Evolutionary conservation across 306 rosid species (phyloP).

Genomic region (Lathyrus aphaca): DNA sequence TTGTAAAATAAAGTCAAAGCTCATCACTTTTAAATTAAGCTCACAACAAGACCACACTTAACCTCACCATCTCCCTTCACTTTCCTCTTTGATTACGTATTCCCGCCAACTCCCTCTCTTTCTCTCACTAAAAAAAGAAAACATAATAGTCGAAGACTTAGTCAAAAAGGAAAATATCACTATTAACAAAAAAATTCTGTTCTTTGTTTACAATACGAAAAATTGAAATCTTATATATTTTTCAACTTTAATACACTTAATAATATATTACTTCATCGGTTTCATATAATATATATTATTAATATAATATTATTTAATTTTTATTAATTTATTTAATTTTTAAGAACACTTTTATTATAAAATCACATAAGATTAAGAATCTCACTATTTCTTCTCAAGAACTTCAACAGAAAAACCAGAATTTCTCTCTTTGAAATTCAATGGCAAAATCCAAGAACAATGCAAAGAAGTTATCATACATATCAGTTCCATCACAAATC

Average conservation of each 20-base stretch:
- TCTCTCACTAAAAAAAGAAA: neutral
- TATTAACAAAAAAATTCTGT: too few relatives aligned
- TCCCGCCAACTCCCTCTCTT: too few relatives aligned
- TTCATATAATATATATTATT: too few relatives aligned
- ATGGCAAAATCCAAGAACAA: conserved; percentile 79
- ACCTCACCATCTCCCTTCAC: neutral
- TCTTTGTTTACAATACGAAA: too few relatives aligned
- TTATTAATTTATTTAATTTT: neutral
- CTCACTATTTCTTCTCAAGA: conserved; percentile 17
- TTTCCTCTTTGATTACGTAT: too few relatives aligned
- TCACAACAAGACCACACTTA: neutral
- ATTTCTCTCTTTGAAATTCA: conserved; percentile 4
- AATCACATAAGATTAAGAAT: neutral
- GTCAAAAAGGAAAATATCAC: too few relatives aligned
- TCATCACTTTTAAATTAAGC: neutral
- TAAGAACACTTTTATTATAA: neutral
- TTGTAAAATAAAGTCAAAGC: neutral
- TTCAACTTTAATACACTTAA: too few relatives aligned
- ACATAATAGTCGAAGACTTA: neutral
- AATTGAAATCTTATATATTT: too few relatives aligned
- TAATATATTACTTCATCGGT: too few relatives aligned
- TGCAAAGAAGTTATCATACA: conserved; percentile 68
- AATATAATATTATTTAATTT: too few relatives aligned
- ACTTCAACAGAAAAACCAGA: neutral
- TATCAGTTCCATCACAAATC: conserved; percentile 94